Evolutionary conservation across 352 stramenopile species (phyloP), one percentile per base, ranked within the genome.

Genomic region (Pythium rishiriense): DNA sequence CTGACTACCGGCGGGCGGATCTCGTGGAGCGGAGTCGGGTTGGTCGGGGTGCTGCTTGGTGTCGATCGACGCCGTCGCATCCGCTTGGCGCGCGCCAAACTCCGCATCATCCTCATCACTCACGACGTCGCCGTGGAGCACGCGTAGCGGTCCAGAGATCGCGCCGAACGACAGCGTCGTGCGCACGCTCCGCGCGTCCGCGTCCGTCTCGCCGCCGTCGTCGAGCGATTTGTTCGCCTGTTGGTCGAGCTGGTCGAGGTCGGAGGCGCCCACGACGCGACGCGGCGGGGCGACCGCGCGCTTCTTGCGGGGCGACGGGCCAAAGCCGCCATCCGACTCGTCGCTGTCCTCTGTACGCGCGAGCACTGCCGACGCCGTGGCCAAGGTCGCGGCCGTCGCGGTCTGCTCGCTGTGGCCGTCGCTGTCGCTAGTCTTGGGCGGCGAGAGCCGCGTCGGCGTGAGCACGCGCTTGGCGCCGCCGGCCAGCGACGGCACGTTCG

Each of bases 391-490:
- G 22, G 24, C 8, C 21, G 41, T 37, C 22, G 47, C 10, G 58
- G 39, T 19, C 14, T 39, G 15, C 4, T 47, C 26, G n/a, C 17
- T 26, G 57, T 48, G 54, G 24, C 45, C 64, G 26, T 58, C 59
- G 2, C 35, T 58, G 49, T 17, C 81, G 66, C 12, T 56, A 66
- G 22, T 57, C 48, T 45, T 59, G 10, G 24, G 55, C 25, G 63
- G 56, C 31, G 50, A 62, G 8, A 68, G 33, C 12, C 70, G 64
- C 12, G 66, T 81, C 3, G 83, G 83, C 25, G 80, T 90, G 58
- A 83, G 45, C 28, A 93, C 70, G 47, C 83, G 73, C 55, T 89
- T 71, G 9, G 83, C 80, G 2, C 81, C 83, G 11, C 83, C 81
- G 25, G 72, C 65, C 4, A 92, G 60, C 26, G 79, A 76, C 31